These are phyloP conservation scores for Axilococcus clingmanii DNA, from an alignment of 139 green algal species.

Conservation along the genomic window DNA sequence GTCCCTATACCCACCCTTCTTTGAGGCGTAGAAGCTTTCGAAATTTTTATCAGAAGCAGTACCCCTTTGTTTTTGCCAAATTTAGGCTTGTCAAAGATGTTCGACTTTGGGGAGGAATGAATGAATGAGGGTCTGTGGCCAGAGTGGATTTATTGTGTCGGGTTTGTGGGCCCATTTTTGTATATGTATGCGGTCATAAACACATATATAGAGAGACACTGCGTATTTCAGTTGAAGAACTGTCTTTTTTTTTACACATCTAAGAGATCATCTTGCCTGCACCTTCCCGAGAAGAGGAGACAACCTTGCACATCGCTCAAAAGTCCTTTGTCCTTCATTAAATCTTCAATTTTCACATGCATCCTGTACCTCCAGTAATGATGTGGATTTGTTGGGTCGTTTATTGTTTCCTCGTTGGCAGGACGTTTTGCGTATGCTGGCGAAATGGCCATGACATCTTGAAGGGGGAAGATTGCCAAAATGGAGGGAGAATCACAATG, in stretches of 20 bases:
- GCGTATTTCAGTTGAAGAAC: too few relatives aligned
- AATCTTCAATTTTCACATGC: conserved; percentile 47
- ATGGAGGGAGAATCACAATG: conserved; percentile 68
- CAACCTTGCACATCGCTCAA: not conserved
- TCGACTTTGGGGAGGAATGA: too few relatives aligned
- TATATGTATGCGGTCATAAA: too few relatives aligned
- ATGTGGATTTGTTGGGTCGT: conserved; percentile 84
- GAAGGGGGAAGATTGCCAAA: conserved; percentile 81
- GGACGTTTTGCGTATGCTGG: conserved; percentile 21
- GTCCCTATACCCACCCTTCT: conserved; percentile 31
- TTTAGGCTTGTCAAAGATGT: conserved; percentile 39
- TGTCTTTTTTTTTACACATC: too few relatives aligned
- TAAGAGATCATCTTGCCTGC: too few relatives aligned
- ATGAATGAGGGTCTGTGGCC: too few relatives aligned
- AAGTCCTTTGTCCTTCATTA: conserved; percentile 30
- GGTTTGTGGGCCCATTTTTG: too few relatives aligned
- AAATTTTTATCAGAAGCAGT: conserved; percentile 52
- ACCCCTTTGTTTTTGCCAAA: conserved; percentile 48
- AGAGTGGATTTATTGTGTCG: too few relatives aligned
- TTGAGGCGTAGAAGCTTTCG: conserved; percentile 38
- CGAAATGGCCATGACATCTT: conserved; percentile 58
- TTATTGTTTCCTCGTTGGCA: conserved; percentile 84
- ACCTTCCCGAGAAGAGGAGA: too few relatives aligned
- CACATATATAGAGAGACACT: too few relatives aligned
- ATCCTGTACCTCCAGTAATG: conserved; percentile 88